These are phyloP conservation scores for Isatis tinctoria DNA, from an alignment of 345 rosid genomes.

Conservation along the genomic window DNA sequence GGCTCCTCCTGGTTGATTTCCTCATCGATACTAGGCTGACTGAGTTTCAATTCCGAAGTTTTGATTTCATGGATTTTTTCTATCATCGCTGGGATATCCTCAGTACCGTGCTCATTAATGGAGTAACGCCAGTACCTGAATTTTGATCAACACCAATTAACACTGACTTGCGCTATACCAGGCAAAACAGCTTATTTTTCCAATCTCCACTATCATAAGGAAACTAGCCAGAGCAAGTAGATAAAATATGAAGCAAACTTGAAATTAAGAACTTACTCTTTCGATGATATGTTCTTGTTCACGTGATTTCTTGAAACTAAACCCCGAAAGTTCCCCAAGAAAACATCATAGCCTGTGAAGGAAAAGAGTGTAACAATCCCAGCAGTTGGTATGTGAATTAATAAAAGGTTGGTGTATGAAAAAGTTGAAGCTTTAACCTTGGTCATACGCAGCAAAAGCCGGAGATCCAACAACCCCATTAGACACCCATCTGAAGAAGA, in stretches of 20 bases:
- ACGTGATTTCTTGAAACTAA: conserved; percentile 87
- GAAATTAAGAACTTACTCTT: conserved; percentile 49
- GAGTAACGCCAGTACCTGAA: conserved; percentile 93
- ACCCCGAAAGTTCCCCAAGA: conserved; percentile 92
- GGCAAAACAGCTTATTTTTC: neutral
- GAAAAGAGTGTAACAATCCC: neutral
- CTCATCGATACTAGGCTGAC: conserved; percentile 52
- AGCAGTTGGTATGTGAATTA: neutral
- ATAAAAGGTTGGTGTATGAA: neutral
- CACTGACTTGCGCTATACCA: neutral
- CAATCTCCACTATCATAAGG: neutral
- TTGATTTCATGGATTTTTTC: conserved; percentile 88
- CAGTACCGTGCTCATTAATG: conserved; percentile 86
- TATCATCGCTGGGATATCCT: conserved; percentile 93
- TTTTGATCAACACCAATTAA: conserved; percentile 4
- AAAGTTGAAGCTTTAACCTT: conserved; percentile 50
- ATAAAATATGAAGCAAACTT: neutral
- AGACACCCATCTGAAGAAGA: conserved; percentile 76
- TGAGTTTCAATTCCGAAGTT: conserved; percentile 66
- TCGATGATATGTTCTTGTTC: conserved; percentile 75
- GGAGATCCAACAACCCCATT: conserved; percentile 98
- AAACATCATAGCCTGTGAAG: conserved; percentile 84
- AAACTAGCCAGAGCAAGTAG: neutral
- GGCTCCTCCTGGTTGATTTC: conserved; percentile 58
- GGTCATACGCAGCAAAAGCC: conserved; percentile 98